Evolutionary conservation across 129 eudicot genomes (phyloP), one percentile per base, ranked within the genome.

Genomic region (Mikania micrantha): DNA sequence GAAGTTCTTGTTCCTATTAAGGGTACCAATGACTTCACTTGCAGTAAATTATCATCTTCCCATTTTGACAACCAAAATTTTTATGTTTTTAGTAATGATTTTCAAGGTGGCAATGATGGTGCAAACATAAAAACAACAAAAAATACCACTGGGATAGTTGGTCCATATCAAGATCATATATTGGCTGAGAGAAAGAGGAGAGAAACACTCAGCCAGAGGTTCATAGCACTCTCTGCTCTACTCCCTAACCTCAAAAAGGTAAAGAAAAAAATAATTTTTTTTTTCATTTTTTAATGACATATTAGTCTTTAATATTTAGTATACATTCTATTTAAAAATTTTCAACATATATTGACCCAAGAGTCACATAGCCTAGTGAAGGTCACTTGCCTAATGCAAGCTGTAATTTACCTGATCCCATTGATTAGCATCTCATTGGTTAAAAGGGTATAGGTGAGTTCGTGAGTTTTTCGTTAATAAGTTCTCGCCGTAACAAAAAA

Each of bases 241-340:
- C 58, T 85, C 66, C 90, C 90, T 7, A 86, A 82, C 67, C 84
- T 90, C 29, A 90, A 86, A 77, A 90, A 84, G 97, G 95, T 84
- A 73, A 41, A 39, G 0, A 8, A n/a, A 7, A 20, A 36, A 2
- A 16, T 16, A 5, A 10, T 1, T 9, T 12, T 41, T 38, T 25
- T 17, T 50, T 50, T 34, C 12, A 11, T 6, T 3, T 35, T 24
- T 67, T 9, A 13, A 20, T 19, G 45, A 12, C 48, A 24, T 41
- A 41, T 22, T 13, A 41, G 7, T 48, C 20, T 67, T 29, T 48
- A 20, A 11, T 4, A 12, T 44, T 20, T 61, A 12, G 3, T 53
- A 9, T 24, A 47, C 16, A 22, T 3, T 53, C 50, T 29, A 45
- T 54, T 44, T 53, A 53, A 24, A 17, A 53, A 24, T 13, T 2